Base-by-base conservation (phyloP, 805 yeast species). In the Maudiozyma barnettii region DNA sequence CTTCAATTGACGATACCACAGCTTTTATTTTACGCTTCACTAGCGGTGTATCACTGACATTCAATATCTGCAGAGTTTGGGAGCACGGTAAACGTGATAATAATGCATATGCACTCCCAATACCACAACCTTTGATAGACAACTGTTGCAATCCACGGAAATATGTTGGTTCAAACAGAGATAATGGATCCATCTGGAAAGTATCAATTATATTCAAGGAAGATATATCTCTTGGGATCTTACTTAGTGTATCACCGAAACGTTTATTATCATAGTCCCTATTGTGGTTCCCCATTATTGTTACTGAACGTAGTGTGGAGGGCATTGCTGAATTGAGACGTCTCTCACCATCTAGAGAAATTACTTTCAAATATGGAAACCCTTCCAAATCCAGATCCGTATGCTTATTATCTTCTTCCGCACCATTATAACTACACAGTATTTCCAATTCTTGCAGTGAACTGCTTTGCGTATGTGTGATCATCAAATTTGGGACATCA, bases 401-500 rank as follows among this genome's bases (percentile, higher is more conserved):
- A 21, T 8, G 7, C 3, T 10, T 9, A 8, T 18, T 19, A 21
- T 21, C 23, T 16, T 19, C 20, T 1, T 20, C 19, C 14, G 3
- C 10, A 19, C n/a, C 14, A 14, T 7, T 21, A 33, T 33, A n/a
- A 33, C 18, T 16, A 33, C 36, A 33, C n/a, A 33, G 7, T 3
- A 33, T 33, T 33, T 33, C 36, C 16, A 33, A 16, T 36, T 10
- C 19, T 2, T 36, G 20, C 19, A 36, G 13, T 18, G 21, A 3
- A 18, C 20, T 36, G 16, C 14, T 21, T 33, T 33, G 19, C 8
- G 14, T 26, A 31, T 31, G 18, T n/a, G 18, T 10, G 13, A 30
- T 16, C 8, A 13, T 18, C 9, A 23, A 10, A 4, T 19, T 5
- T 7, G 63, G 58, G 40, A 60, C 61, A 33, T 55, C 56, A 33